Base-by-base conservation (phyloP, 257 asterid genomes). In the Gentiana macrophylla region DNA sequence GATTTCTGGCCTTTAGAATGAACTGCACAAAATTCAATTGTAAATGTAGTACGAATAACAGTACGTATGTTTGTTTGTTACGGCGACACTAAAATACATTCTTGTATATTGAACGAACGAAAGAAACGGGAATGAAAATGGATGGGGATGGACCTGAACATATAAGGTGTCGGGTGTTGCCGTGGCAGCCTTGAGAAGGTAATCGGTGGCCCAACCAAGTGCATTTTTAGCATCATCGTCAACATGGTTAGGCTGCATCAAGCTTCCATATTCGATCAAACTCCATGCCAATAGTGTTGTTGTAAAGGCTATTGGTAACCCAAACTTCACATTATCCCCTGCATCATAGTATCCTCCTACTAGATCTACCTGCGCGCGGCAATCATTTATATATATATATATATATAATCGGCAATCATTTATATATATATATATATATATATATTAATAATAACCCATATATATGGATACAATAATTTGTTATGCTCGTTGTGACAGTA, bases 281-380 rank as follows among this genome's bases (percentile, higher is more conserved):
- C 97, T 87, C 94, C 93, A 87, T 11, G 93, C 75, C 4, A 87
- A 71, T 37, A 87, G 67, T 12, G 96, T 87, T 9, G 89, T 87
- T 0, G 96, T 87, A 7, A 84, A 87, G 0, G 96, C 96, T 94
- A 87, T 84, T 6, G 96, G 96, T 70, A 84, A 57, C 5, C 96
- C 96, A 53, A 84, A 87, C 64, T 87, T 87, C 12, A 84, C 71
- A 54, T 87, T 84, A 74, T 87, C 96, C 55, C 96, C 96, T 11
- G 94, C 96, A 67, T 87, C 93, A 56, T 89, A 83, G 53, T 89
- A 86, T 8, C 97, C 97, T 71, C 97, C 97, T 0, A 73, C 85
- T 3, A 89, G 81, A 61, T 86, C 80, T 32, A 83, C 96, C 94
- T 88, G 65, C 51, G 50, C 4, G 10, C 35, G 41, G 36, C 34